phyloP scores from a whole-genome alignment of 306 rosid species.

The Quercus ilex region DNA sequence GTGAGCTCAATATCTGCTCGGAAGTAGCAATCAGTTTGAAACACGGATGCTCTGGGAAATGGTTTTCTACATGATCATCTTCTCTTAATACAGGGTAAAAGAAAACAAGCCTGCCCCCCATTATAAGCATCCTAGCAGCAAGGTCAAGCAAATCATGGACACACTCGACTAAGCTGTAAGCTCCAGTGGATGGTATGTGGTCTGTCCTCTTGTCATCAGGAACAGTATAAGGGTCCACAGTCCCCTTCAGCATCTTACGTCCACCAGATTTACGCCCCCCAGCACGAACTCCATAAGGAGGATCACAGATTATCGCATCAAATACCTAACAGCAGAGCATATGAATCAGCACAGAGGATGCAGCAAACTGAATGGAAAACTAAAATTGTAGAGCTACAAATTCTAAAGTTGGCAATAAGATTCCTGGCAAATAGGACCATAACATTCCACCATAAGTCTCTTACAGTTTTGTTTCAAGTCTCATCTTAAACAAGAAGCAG shows the following conservation, averaged over 20 bases:
- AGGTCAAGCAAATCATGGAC: conserved; percentile 94
- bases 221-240: conserved; percentile 66
- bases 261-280: conserved; percentile 99
- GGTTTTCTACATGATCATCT: conserved; percentile 49
- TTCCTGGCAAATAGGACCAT: not conserved
- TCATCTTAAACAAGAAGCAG: too few species aligned
- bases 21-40: conserved; percentile 61
- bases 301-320: conserved; percentile 97
- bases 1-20: conserved; percentile 91
- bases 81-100: conserved; percentile 92
- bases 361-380: not conserved
- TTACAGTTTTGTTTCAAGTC: not conserved
- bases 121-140: conserved; percentile 79
- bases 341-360: not conserved
- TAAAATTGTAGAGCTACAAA: not conserved
- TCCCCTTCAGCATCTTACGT: conserved; percentile 83
- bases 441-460: not conserved
- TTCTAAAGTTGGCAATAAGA: not conserved
- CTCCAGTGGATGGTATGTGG: conserved; percentile 94
- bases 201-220: conserved; percentile 87
- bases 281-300: conserved; percentile 99
- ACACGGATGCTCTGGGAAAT: conserved; percentile 78
- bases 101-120: conserved; percentile 86
- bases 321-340: conserved; percentile 46
- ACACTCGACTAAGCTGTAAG: conserved; percentile 88